phyloP scores from a whole-genome alignment of 148 eudicot genomes.

The Tetragonia tetragonoides region DNA sequence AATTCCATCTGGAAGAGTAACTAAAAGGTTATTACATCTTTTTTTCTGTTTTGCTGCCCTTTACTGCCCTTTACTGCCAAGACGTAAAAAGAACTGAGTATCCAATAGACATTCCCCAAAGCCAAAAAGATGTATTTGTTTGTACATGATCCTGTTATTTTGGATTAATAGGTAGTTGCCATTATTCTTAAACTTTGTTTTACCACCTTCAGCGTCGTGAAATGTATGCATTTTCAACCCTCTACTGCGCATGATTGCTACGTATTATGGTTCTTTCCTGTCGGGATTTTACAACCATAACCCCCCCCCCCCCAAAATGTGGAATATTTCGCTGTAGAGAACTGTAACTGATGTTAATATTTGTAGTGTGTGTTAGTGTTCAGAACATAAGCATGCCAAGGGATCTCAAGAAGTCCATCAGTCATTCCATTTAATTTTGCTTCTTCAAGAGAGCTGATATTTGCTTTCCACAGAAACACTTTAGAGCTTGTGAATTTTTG shows the following conservation, averaged over 20 bases:
- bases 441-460: too few relatives aligned
- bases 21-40: background rate
- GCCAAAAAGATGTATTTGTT: background rate
- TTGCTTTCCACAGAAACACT: too few relatives aligned
- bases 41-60: conserved; percentile 5
- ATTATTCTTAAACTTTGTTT: background rate
- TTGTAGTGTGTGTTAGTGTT: background rate
- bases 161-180: background rate
- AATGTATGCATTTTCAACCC: conserved; percentile 8
- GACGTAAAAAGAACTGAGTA: background rate
- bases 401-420: background rate
- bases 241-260: background rate
- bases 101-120: background rate
- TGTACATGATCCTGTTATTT: background rate
- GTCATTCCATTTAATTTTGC: too few relatives aligned
- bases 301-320: too few relatives aligned
- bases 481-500: too few relatives aligned
- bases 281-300: too few relatives aligned
- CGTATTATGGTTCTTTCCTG: too few relatives aligned
- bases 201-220: background rate
- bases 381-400: conserved; percentile 3
- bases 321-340: background rate
- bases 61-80: background rate
- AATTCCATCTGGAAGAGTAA: background rate
- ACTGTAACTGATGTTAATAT: background rate